Conservation (phyloP, 208 protist species). For the Borovskyia barvae region DNA sequence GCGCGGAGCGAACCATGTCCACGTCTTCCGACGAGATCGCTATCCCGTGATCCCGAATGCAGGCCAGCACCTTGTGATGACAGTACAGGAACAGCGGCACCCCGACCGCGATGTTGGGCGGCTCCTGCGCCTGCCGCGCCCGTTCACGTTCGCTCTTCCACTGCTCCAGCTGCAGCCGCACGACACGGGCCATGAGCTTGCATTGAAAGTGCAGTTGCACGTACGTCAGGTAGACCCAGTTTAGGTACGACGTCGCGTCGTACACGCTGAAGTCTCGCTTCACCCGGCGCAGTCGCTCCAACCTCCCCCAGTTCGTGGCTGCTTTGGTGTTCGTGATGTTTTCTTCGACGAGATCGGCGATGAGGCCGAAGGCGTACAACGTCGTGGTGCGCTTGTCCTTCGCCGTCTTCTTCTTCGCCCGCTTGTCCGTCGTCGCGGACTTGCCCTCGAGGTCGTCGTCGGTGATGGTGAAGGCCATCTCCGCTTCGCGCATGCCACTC, state of each 20-base stretch:
- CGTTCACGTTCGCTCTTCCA: slow-evolving; percentile 79
- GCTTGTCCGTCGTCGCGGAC: not conserved
- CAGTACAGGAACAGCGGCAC: slow-evolving; percentile 81
- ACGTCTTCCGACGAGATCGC: slow-evolving; percentile 64
- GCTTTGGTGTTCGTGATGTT: slow-evolving; percentile 29
- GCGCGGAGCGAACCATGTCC: slow-evolving; percentile 65
- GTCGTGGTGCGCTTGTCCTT: slow-evolving; percentile 28
- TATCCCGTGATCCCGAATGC: slow-evolving; percentile 63
- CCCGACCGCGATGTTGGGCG: slow-evolving; percentile 54
- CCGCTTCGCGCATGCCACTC: slow-evolving; percentile 67
- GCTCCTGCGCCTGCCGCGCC: slow-evolving; percentile 52
- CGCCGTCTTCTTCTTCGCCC: slow-evolving; percentile 22
- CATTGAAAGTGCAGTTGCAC: slow-evolving; percentile 75
- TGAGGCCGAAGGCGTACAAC: slow-evolving; percentile 38
- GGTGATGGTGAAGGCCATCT: slow-evolving; percentile 63
- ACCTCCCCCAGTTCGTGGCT: slow-evolving; percentile 41
- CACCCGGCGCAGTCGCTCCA: slow-evolving; percentile 56
- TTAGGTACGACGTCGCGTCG: slow-evolving; percentile 61
- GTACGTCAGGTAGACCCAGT: slow-evolving; percentile 74
- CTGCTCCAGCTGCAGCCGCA: slow-evolving; percentile 70
- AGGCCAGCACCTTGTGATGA: slow-evolving; percentile 70
- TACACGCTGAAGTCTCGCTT: slow-evolving; percentile 43
- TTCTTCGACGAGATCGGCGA: slow-evolving; percentile 41
- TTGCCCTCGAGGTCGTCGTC: slow-evolving; percentile 17
- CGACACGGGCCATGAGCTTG: slow-evolving; percentile 67